These are phyloP conservation scores for Westerdykella aurantiaca DNA, from an alignment of 2,329 filamentous ascomycete species.

Conservation along the genomic window DNA sequence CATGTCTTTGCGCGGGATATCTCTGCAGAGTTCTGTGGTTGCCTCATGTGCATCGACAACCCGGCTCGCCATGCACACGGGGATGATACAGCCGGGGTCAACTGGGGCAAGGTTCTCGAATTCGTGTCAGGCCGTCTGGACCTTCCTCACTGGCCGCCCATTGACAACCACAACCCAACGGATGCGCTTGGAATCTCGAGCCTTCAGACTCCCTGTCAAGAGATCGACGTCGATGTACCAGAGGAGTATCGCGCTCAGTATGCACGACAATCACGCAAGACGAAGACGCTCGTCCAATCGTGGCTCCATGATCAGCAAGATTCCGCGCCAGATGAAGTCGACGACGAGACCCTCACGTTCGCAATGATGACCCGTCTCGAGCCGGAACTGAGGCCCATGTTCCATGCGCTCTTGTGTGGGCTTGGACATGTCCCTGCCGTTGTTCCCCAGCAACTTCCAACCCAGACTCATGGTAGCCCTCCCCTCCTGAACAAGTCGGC, in stretches of 20 bases:
- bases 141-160: slow-evolving; percentile 82
- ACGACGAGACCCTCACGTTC: slow-evolving; percentile 90
- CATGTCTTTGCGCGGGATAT: slow-evolving; percentile 92
- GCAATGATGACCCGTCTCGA: slow-evolving; percentile 86
- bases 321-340: slow-evolving; percentile 76
- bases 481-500: slow-evolving; percentile 71
- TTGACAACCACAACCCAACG: slow-evolving; percentile 48
- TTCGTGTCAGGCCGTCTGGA: slow-evolving; percentile 84
- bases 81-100: slow-evolving; percentile 62
- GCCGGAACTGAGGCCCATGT: slow-evolving; percentile 68
- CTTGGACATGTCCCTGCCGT: slow-evolving; percentile 57
- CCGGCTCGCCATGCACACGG: slow-evolving; percentile 34
- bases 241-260: slow-evolving; percentile 93
- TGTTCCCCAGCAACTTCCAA: slow-evolving; percentile 9
- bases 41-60: slow-evolving; percentile 68
- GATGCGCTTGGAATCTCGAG: slow-evolving; percentile 55
- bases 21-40: slow-evolving; percentile 76
- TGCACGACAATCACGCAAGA: slow-evolving; percentile 85
- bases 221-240: slow-evolving; percentile 88
- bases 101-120: slow-evolving; percentile 94
- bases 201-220: slow-evolving; percentile 57
- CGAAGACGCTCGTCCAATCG: slow-evolving; percentile 80
- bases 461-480: slow-evolving; percentile 51
- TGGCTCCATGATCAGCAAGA: slow-evolving; percentile 82
- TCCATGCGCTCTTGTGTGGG: slow-evolving; percentile 70